Evolutionary conservation across 2,329 filamentous ascomycete genomes (phyloP), one percentile per base, ranked within the genome.

Genomic region (Claviceps maximensis): DNA sequence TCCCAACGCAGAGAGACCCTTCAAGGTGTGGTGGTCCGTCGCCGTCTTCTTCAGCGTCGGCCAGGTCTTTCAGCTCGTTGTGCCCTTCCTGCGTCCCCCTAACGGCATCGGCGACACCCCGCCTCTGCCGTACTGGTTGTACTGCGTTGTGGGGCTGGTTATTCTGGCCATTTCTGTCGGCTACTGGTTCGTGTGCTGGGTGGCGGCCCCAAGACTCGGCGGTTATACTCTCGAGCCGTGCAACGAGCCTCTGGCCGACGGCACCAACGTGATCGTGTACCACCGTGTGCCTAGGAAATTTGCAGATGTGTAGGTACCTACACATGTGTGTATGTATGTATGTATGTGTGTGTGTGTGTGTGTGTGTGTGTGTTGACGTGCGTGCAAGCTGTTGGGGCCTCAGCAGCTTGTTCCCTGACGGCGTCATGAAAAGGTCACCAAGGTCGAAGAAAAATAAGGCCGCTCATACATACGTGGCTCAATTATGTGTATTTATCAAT

Each of bases 101-200:
- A 50, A 52, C 7, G 58, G 58, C 3, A 54, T 54, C 49, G 58
- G 58, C 21, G 58, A 59, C 41, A 58, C 56, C 9, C 57, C 58
- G 19, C 57, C 57, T 5, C 53, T 60, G 15, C 58, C 58, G 8
- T 60, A 60, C 44, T 60, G 58, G 58, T 53, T 60, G 13, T 60
- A 60, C 42, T 58, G 58, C 27, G 51, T 59, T n/a, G 58, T 58
- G 42, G 58, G 58, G 8, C 58, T 60, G 17, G 56, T 50, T 3
- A 29, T 60, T 7, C 33, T 60, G 51, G 50, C 47, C 1, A 47
- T 46, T n/a, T 58, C 58, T 4, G 56, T 60, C 36, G 53, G 51
- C 21, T 60, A 59, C 46, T 60, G 58, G 58, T 56, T 55, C 25
- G 41, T 58, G n/a, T 59, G 57, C 51, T 59, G 59, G 59, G 55